Percentiles rank a stretch among this genome's conserved stretches.
Conservation (phyloP, 768 basidiomycete species). For the Collybia sordida region DNA sequence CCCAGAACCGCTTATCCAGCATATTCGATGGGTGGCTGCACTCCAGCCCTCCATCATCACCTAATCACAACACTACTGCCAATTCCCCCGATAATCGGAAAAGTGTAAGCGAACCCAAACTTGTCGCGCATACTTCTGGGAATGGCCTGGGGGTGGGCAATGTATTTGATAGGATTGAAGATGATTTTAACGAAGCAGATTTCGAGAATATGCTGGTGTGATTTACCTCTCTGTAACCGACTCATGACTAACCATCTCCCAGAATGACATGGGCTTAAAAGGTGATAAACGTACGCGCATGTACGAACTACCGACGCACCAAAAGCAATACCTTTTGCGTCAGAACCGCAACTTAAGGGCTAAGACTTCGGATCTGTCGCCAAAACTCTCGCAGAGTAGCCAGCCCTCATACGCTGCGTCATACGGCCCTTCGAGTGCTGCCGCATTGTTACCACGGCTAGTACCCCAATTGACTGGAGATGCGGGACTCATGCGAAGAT, state of each 20-base stretch:
- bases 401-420: slow-evolving; percentile 46
- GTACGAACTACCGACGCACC: slow-evolving; percentile 56
- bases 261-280: slow-evolving; percentile 77
- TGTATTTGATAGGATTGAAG: slow-evolving; percentile 24
- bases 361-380: slow-evolving; percentile 17
- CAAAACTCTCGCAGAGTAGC: slow-evolving; percentile 19
- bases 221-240: not conserved
- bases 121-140: slow-evolving; percentile 47
- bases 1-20: slow-evolving; percentile 61
- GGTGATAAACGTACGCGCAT: slow-evolving; percentile 66
- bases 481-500: slow-evolving; percentile 61
- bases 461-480: slow-evolving; percentile 79
- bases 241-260: slow-evolving; percentile 8
- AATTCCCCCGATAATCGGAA: slow-evolving; percentile 42
- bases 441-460: slow-evolving; percentile 59
- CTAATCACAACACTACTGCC: slow-evolving; percentile 31
- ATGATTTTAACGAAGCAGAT: slow-evolving; percentile 39
- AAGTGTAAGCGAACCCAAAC: slow-evolving; percentile 72
- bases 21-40: slow-evolving; percentile 69
- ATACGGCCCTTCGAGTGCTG: slow-evolving; percentile 59
- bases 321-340: slow-evolving; percentile 66
- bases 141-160: slow-evolving; percentile 22
- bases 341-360: slow-evolving; percentile 48
- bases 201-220: slow-evolving; percentile 73
- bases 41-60: slow-evolving; percentile 37